Evolutionary conservation across 805 yeast genomes (phyloP), one percentile per base, ranked within the genome.

Genomic region (Kuraishia cidri): DNA sequence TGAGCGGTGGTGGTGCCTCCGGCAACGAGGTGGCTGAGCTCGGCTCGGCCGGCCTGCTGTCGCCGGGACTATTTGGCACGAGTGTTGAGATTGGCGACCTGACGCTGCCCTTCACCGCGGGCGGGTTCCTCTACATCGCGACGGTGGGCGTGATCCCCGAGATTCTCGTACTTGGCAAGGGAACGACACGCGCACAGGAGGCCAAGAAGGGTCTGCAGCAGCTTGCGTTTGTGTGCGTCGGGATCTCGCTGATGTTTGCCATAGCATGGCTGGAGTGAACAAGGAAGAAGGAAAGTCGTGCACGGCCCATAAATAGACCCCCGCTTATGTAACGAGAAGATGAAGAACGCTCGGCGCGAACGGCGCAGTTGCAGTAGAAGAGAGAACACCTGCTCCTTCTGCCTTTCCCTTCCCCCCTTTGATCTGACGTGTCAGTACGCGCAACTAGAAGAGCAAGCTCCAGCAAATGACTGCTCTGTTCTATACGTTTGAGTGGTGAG

Each of bases 111-210:
- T 69, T 80, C 47, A 78, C 87, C 1, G 82, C 87, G 1, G 92
- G 90, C 39, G 83, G 84, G 5, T 76, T 81, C 46, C 50, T 81
- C 16, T 81, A 81, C 48, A 77, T 81, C 39, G 84, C 83, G 6
- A 67, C 80, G 0, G 78, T 79, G 15, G 80, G 83, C 29, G 80
- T 81, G n/a, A 71, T 81, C 24, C 90, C 92, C 1, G 86, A 80
- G 45, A 51, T 81, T 15, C 53, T 81, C 29, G 77, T 70, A 44
- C 42, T 67, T 3, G 56, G 53, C 13, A 38, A 41, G 4, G 53
- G 51, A 5, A 51, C 56, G 12, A 43, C 65, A 9, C 62, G 65
- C 41, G 32, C 37, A 6, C 49, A 56, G 21, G 78, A 67, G 39
- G 25, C 62, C 5, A 32, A 42, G 21, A 63, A 55, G 29, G 69